Base-by-base conservation (phyloP, 2,329 filamentous ascomycete species). In the Didymella sp. region DNA sequence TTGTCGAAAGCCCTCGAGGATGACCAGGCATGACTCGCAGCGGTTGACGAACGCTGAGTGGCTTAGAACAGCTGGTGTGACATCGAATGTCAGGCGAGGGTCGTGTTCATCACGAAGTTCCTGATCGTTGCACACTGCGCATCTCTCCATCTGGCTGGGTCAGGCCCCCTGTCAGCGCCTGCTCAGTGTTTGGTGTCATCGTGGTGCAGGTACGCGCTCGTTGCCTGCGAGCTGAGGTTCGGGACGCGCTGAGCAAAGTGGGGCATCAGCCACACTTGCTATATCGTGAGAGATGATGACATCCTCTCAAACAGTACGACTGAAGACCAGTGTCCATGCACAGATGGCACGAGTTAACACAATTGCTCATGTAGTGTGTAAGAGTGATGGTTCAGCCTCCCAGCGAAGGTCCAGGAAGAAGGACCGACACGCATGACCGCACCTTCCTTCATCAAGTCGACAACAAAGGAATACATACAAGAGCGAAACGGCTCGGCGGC, bases 1-100 rank as follows among this genome's bases (percentile, higher is more conserved):
- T 40, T 65, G 54, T 21, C 57, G 61, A n/a, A 66, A 51, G 2
- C 56, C 61, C 40, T 66, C 59, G 13, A 60, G 57, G 35, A 63
- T 62, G 8, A 60, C 58, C 6, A 56, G 15, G 19, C 60, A 66
- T 12, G 56, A 59, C 6, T 58, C 40, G 47, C 63, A 66, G 30
- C 43, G 25, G 5, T 44, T 27, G 9, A 45, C 27, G 19, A 48
- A 59, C 4, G 60, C 56, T 9, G 54, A 61, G 13, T 44, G 45
- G 8, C 37, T 25, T 2, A 66, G 35, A 25, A 59, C 44, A 6
- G 57, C 44, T 8, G 56, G 56, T 25, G 61, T 62, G 24, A 63
- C 59, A 13, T 63, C 59, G 33, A 63, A 63, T 12, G 31, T 49
- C 8, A 65, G 48, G 24, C 56, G 51, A 12, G 41, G 31, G 42